Percentiles rank a stretch among this genome's conserved stretches.
phyloP scores from a whole-genome alignment of 129 eudicot genomes.

The Silybum marianum region DNA sequence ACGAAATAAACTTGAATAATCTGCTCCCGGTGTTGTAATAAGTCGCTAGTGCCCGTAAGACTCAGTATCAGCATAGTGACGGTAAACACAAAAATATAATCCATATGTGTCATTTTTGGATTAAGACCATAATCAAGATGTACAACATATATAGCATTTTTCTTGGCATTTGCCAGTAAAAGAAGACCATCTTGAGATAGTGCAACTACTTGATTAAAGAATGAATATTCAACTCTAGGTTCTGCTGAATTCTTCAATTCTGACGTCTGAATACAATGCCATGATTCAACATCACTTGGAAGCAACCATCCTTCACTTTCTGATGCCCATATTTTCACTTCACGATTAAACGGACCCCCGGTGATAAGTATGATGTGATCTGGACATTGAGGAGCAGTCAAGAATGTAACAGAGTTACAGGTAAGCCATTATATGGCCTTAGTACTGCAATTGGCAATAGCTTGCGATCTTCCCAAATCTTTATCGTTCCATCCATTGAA shows the following conservation, averaged over 20 bases:
- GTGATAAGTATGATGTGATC: constrained; percentile 72
- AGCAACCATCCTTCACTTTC: constrained; percentile 92
- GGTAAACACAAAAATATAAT: constrained; percentile 82
- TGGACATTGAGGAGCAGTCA: constrained; percentile 70
- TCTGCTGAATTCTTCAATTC: constrained; percentile 74
- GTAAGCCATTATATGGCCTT: constrained; percentile 73
- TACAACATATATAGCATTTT: constrained; percentile 83
- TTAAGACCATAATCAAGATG: constrained; percentile 80
- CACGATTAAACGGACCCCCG: constrained; percentile 87
- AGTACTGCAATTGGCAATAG: constrained; percentile 54
- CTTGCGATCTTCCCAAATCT: constrained; percentile 86
- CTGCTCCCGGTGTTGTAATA: constrained; percentile 67
- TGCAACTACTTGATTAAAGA: constrained; percentile 82
- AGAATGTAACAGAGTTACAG: constrained; percentile 66
- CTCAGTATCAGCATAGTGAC: constrained; percentile 92
- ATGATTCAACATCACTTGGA: constrained; percentile 83
- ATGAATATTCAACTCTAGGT: constrained; percentile 56
- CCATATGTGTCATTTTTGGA: constrained; percentile 74
- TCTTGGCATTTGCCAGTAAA: constrained; percentile 86
- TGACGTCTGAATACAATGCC: constrained; percentile 77
- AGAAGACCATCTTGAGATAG: constrained; percentile 81
- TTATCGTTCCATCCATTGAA: constrained; percentile 84
- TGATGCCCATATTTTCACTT: constrained; percentile 82
- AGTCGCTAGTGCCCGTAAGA: constrained; percentile 83
- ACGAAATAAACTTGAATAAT: constrained; percentile 84